phyloP scores from a whole-genome alignment of 257 asterid species.

The Solanum lycopersicoides region DNA sequence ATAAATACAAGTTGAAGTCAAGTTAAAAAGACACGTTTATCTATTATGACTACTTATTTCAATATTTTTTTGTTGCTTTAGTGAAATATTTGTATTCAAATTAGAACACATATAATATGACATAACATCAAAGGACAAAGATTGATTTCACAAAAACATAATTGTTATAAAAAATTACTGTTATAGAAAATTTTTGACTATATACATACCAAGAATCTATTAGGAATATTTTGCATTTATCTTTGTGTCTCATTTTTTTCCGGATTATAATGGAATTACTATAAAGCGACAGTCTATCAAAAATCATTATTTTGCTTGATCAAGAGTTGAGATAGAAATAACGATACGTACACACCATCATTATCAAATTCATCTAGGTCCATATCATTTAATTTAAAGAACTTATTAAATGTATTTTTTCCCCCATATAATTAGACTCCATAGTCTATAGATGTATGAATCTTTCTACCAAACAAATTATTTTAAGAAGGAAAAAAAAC shows the following conservation, averaged over 20 bases:
- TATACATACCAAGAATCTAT: not conserved
- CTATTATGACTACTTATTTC: not conserved
- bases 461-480: not conserved
- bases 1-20: not conserved
- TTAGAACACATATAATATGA: not conserved
- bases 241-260: no score
- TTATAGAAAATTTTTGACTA: not conserved
- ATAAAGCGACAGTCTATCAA: not conserved
- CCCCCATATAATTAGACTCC: not conserved
- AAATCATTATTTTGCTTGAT: accelerated
- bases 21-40: no score
- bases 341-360: accelerated
- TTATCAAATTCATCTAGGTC: not conserved
- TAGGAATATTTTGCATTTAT: not conserved
- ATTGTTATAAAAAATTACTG: no score
- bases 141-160: no score
- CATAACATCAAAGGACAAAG: not conserved
- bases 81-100: not conserved
- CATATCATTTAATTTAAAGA: not conserved
- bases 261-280: not conserved
- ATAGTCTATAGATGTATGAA: not conserved
- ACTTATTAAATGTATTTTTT: not conserved
- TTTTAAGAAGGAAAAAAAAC: not conserved
- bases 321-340: not conserved
- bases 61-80: not conserved